A percentile compares a stretch with the other conserved stretches of the same genome.
phyloP scores from a whole-genome alignment of 2,329 filamentous ascomycete genomes.

The Curvularia spicifera region DNA sequence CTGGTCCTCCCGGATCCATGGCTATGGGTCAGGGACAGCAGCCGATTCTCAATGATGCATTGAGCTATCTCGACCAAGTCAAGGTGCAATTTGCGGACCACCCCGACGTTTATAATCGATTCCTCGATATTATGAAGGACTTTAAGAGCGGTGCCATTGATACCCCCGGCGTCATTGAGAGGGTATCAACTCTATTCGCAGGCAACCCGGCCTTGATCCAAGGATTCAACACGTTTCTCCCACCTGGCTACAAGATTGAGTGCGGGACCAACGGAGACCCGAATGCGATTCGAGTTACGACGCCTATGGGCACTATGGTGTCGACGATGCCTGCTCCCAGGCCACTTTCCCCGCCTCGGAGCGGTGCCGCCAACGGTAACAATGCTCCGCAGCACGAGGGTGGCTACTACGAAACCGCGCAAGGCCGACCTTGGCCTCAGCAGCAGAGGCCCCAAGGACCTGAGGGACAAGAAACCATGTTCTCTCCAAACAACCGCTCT shows the following conservation, averaged over 20 bases:
- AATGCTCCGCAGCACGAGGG: constrained; percentile 52
- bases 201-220: constrained; percentile 95
- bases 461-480: constrained; percentile 48
- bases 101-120: constrained; percentile 95
- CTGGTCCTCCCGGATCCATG: constrained; percentile 56
- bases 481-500: constrained; percentile 54
- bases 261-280: constrained; percentile 93
- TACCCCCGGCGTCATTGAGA: constrained; percentile 94
- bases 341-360: constrained; percentile 56
- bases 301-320: constrained; percentile 95
- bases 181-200: constrained; percentile 93
- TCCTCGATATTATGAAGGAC: constrained; percentile 99
- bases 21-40: constrained; percentile 79
- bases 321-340: constrained; percentile 74
- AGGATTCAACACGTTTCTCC: constrained; percentile 97
- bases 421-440: constrained; percentile 51
- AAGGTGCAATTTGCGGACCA: constrained; percentile 98
- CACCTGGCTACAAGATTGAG: constrained; percentile 94
- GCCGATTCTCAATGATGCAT: constrained; percentile 82
- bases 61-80: constrained; percentile 97
- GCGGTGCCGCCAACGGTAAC: constrained; percentile 62
- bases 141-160: constrained; percentile 99
- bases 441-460: constrained; percentile 38
- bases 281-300: constrained; percentile 95
- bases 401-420: constrained; percentile 45